A percentile compares a stretch with the other conserved stretches of the same genome.
Evolutionary conservation across 352 stramenopile genomes (phyloP).

Genomic region (Phytophthora meadii): DNA sequence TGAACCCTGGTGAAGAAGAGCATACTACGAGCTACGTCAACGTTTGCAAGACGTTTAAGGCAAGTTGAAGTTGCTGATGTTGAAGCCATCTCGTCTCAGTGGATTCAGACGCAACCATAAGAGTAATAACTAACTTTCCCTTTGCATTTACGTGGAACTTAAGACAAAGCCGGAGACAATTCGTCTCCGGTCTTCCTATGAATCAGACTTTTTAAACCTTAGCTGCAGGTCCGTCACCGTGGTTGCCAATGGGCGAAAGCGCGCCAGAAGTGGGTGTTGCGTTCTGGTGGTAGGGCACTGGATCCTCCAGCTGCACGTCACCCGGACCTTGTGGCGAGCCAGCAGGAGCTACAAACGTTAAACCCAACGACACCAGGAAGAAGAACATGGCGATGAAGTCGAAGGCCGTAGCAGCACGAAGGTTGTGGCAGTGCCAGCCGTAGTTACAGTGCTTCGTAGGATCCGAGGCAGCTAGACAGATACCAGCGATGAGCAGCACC

Average conservation of each 20-base stretch:
- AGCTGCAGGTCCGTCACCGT: constrained; percentile 21
- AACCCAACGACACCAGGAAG: constrained; percentile 48
- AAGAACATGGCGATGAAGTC: constrained; percentile 62
- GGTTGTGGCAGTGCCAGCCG: constrained; percentile 51
- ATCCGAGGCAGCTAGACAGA: constrained; percentile 58
- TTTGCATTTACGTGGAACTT: constrained; percentile 14
- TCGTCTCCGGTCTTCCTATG: constrained; percentile 1
- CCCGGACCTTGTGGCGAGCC: constrained; percentile 9
- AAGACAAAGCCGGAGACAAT: not conserved
- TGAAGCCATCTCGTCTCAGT: constrained; percentile 15
- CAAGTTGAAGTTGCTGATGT: constrained; percentile 3
- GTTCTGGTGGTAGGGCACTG: constrained; percentile 43
- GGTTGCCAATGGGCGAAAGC: constrained; percentile 37
- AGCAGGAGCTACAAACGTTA: constrained; percentile 35
- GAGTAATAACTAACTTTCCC: not conserved
- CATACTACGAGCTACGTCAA: no score
- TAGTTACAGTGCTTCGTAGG: constrained; percentile 52
- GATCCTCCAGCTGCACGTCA: constrained; percentile 38
- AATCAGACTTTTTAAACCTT: constrained; percentile 21
- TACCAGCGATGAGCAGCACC: constrained; percentile 58
- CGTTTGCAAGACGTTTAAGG: not conserved
- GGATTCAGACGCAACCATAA: not conserved
- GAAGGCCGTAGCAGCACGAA: constrained; percentile 56
- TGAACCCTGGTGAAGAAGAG: not conserved
- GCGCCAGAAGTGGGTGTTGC: constrained; percentile 33